Base-by-base conservation (phyloP, 495 filamentous ascomycete genomes). In the Neurospora sublineolata region DNA sequence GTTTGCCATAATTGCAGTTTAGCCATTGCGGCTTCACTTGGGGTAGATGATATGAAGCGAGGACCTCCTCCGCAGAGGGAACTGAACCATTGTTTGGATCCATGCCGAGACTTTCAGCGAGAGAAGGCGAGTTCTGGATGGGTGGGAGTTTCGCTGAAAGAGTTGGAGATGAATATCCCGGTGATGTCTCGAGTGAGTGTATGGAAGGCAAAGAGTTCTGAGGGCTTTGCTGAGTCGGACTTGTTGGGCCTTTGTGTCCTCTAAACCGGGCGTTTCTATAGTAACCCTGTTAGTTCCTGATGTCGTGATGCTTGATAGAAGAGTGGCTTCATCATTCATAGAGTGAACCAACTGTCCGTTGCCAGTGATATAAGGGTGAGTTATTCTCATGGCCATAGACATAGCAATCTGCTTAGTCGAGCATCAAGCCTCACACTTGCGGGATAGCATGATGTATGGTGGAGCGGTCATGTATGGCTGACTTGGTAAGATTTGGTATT, bases 1-100 rank as follows among this genome's bases (percentile, higher is more conserved):
- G 87, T 75, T 90, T 91, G 68, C 91, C 89, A 79, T 94, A 93
- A 77, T 91, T 88, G 73, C 93, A 88, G 75, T 92, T 80, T 42
- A 82, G 79, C 80, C 80, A 82, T 20, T 80, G 69, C 3, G 80
- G 80, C 70, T 81, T 79, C n/a, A 76, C 73, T 6, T 74, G 70
- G 3, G 80, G 90, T 11, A 88, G 80, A 71, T 86, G 86, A 73
- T 88, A 88, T 8, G 80, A 78, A 68, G 81, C 80, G 68, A 86
- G 79, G 14, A 84, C 73, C 52, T 86, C 89, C 74, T 90, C 80
- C n/a, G 76, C 74, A 8, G 77, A 74, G 20, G 79, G 73, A 20
- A 76, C 74, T 60, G 73, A 67, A 37, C 78, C 78, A 37, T 74
- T 77, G 18, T 76, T 71, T 37, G 77, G 77, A 58, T 81, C 80